phyloP scores from a whole-genome alignment of 495 filamentous ascomycete species.

The Chaetomium tenue region DNA sequence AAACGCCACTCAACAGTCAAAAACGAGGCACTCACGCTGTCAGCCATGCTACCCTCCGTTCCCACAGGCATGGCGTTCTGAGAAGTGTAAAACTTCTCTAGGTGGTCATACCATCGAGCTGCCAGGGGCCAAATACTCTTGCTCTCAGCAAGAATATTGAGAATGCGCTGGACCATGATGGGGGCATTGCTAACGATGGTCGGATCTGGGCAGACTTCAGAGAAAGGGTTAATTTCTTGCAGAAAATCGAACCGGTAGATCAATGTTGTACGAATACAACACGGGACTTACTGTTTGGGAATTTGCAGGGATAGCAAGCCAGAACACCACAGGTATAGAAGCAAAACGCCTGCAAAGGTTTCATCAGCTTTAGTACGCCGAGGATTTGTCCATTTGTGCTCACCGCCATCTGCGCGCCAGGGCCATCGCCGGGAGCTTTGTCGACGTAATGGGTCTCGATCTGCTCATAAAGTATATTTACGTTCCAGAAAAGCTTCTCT shows the following conservation, averaged over 20 bases:
- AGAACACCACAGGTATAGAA: conserved; percentile 53
- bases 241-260: too few species aligned
- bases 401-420: conserved; percentile 53
- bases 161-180: conserved; percentile 41
- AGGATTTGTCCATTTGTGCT: conserved; percentile 11
- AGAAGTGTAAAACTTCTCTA: conserved; percentile 44
- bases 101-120: conserved; percentile 44
- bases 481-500: conserved; percentile 48
- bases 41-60: conserved; percentile 47
- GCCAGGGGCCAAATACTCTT: conserved; percentile 49
- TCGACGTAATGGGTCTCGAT: conserved; percentile 48
- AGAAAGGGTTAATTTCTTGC: background rate
- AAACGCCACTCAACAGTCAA: background rate
- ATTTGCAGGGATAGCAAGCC: conserved; percentile 48
- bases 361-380: conserved; percentile 11
- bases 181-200: conserved; percentile 38
- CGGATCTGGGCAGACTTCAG: conserved; percentile 39
- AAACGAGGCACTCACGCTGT: conserved; percentile 40
- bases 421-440: conserved; percentile 41
- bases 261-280: background rate
- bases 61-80: conserved; percentile 35
- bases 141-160: conserved; percentile 43
- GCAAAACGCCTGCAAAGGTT: conserved; percentile 42
- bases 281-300: conserved; percentile 40
- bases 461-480: conserved; percentile 46